Evolutionary conservation across 106 monocot species (phyloP).

Genomic region (Dendrobium chrysotoxum): DNA sequence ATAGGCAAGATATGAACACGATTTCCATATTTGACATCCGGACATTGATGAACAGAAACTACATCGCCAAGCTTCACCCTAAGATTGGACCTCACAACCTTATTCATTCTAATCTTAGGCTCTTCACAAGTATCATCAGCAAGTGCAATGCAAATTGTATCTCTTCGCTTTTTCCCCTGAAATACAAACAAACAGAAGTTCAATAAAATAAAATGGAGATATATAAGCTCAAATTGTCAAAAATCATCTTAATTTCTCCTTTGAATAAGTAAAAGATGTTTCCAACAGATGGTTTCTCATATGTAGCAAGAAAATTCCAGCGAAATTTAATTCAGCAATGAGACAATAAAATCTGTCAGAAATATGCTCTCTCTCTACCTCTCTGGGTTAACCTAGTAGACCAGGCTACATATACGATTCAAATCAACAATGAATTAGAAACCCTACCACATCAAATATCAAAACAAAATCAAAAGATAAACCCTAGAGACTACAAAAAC

Average conservation of each 20-base stretch:
- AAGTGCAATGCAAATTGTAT: slow-evolving; percentile 56
- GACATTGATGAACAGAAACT: slow-evolving; percentile 53
- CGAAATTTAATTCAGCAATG: too few species aligned
- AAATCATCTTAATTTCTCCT: not conserved
- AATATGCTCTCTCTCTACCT: too few species aligned
- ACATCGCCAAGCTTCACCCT: slow-evolving; percentile 60
- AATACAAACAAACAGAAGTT: not conserved
- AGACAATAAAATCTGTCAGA: too few species aligned
- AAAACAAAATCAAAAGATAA: not conserved
- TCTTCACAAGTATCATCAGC: slow-evolving; percentile 55
- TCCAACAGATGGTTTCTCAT: not conserved
- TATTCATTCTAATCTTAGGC: slow-evolving; percentile 60
- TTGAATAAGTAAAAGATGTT: not conserved
- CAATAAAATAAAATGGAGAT: not conserved
- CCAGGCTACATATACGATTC: not conserved
- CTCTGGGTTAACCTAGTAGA: too few species aligned
- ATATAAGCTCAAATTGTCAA: not conserved
- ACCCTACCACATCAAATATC: not conserved
- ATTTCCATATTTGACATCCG: slow-evolving; percentile 64
- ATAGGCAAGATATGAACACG: slow-evolving; percentile 52
- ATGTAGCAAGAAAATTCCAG: too few species aligned
- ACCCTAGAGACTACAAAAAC: not conserved
- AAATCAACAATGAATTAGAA: not conserved
- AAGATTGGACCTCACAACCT: slow-evolving; percentile 51
- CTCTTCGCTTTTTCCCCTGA: slow-evolving; percentile 55